Conservation (phyloP, 2,329 filamentous ascomycete species). For the Nemania sp. region DNA sequence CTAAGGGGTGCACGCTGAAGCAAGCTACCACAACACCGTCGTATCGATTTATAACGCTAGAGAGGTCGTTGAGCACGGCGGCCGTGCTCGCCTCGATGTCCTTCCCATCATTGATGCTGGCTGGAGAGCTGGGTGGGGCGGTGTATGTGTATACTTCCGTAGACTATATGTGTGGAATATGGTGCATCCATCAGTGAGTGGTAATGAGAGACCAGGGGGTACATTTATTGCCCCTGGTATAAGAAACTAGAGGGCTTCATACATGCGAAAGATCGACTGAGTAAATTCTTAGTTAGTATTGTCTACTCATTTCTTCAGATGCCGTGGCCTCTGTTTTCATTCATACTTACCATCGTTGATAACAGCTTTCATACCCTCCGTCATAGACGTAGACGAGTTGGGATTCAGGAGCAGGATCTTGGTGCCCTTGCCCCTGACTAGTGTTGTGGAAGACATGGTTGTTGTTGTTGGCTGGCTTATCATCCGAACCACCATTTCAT, state of each 20-base stretch:
- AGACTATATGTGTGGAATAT: constrained; percentile 38
- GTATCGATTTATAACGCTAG: constrained; percentile 48
- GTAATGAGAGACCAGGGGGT: too few species aligned
- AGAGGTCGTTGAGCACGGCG: constrained; percentile 61
- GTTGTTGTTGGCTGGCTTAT: background rate
- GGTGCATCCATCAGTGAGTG: background rate
- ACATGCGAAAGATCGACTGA: too few species aligned
- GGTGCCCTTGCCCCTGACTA: constrained; percentile 39
- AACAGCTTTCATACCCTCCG: constrained; percentile 60
- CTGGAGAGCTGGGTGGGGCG: constrained; percentile 62
- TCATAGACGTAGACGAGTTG: constrained; percentile 76
- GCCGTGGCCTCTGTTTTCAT: background rate
- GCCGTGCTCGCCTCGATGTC: constrained; percentile 67
- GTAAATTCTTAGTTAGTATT: too few species aligned
- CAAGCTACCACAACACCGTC: constrained; percentile 87
- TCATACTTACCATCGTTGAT: constrained; percentile 43
- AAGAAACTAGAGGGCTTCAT: too few species aligned
- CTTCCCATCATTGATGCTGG: constrained; percentile 75
- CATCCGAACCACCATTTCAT: too few species aligned
- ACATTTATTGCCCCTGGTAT: too few species aligned
- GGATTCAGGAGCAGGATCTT: constrained; percentile 76
- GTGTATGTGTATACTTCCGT: constrained; percentile 66
- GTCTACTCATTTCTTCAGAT: too few species aligned
- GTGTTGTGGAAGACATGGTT: constrained; percentile 29
- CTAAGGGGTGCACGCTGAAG: constrained; percentile 82